Percentiles rank a stretch among this genome's conserved stretches.
phyloP scores from a whole-genome alignment of 306 rosid genomes.

The Argentina anserina region DNA sequence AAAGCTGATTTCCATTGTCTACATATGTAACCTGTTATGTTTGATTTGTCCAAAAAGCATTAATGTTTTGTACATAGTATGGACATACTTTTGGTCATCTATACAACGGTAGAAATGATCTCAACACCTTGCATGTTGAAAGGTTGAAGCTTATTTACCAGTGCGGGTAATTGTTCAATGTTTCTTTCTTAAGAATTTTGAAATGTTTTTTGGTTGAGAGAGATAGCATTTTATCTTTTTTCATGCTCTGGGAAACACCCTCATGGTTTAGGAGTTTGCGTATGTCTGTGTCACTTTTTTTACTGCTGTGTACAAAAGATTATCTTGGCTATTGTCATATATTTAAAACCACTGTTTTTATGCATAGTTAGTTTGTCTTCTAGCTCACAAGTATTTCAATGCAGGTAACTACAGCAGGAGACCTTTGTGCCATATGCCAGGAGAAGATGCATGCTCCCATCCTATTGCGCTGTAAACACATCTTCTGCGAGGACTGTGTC shows the following conservation, averaged over 20 bases:
- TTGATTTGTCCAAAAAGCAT: no score
- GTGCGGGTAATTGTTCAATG: not conserved
- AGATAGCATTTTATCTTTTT: no score
- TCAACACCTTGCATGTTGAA: not conserved
- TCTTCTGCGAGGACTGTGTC: slow-evolving; percentile 94
- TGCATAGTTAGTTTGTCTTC: not conserved
- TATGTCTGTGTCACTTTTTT: not conserved
- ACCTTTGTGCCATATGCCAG: slow-evolving; percentile 93
- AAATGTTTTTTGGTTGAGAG: not conserved
- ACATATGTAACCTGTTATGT: no score
- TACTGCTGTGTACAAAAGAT: not conserved
- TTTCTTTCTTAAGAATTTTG: not conserved
- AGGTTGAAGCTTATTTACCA: not conserved
- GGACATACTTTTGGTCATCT: not conserved
- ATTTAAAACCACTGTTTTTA: not conserved
- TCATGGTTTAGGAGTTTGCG: not conserved
- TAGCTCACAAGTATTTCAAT: slow-evolving; percentile 27
- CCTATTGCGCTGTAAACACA: slow-evolving; percentile 76
- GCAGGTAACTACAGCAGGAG: slow-evolving; percentile 82
- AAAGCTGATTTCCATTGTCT: not conserved
- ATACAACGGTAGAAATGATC: not conserved
- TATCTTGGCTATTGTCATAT: not conserved
- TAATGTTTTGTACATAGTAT: no score
- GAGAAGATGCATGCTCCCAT: slow-evolving; percentile 87
- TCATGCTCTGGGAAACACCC: not conserved